Conservation (phyloP, 2,329 filamentous ascomycete species). For the Bretziella fagacearum region DNA sequence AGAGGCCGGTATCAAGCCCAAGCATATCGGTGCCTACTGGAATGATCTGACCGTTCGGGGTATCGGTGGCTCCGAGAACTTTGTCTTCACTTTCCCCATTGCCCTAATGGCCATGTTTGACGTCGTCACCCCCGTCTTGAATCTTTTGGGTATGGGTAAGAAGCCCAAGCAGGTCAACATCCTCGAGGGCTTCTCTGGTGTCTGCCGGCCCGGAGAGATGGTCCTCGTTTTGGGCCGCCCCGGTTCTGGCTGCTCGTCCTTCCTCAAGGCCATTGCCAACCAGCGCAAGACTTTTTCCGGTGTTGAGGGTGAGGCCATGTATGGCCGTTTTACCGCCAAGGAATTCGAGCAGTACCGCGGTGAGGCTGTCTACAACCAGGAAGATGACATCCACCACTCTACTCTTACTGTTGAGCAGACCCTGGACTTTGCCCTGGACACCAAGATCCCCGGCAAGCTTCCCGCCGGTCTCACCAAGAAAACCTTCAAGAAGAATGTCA, state of each 20-base stretch:
- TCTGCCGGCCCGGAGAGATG: conserved; percentile 73
- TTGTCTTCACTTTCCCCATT: conserved; percentile 58
- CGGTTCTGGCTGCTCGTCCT: conserved; percentile 54
- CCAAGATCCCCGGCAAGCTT: conserved; percentile 67
- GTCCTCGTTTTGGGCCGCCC: conserved; percentile 65
- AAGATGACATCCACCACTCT: conserved; percentile 72
- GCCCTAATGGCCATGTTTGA: conserved; percentile 65
- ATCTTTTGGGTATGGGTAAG: conserved; percentile 45
- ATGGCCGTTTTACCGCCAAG: conserved; percentile 54
- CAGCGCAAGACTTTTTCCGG: conserved; percentile 40
- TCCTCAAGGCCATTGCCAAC: conserved; percentile 51
- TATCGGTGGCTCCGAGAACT: conserved; percentile 56
- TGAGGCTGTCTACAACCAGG: conserved; percentile 72
- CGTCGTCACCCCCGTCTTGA: conserved; percentile 45
- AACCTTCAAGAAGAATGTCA: conserved; percentile 61
- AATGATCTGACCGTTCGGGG: conserved; percentile 60
- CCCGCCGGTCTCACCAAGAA: conserved; percentile 54
- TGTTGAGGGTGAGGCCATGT: conserved; percentile 52
- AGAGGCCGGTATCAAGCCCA: conserved; percentile 62
- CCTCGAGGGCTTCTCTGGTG: conserved; percentile 52
- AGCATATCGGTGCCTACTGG: conserved; percentile 69
- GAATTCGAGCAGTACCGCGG: conserved; percentile 63
- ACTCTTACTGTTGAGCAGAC: conserved; percentile 81
- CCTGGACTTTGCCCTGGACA: conserved; percentile 66
- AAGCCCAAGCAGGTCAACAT: conserved; percentile 59